Percentiles rank a stretch among this genome's conserved stretches.
Evolutionary conservation across 169 alveolate species (phyloP).

Genomic region (Eimeria necatrix): DNA sequence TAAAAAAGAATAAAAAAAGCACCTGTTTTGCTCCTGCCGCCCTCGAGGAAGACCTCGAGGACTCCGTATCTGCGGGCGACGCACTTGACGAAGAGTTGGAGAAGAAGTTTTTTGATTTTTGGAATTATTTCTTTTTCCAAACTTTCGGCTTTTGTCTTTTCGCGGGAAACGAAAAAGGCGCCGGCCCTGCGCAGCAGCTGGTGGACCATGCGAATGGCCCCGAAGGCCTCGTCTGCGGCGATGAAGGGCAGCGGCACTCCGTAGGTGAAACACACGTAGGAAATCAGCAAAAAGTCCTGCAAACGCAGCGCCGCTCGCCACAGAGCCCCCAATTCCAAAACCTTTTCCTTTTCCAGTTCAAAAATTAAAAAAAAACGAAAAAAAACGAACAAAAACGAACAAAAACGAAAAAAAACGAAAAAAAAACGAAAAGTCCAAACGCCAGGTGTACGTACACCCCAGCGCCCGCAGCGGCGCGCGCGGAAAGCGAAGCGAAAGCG

Average conservation of each 20-base stretch:
- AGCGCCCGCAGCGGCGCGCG: background rate
- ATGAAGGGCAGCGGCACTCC: slow-evolving; percentile 64
- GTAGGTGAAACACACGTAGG: slow-evolving; percentile 47
- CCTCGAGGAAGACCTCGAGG: slow-evolving; percentile 45
- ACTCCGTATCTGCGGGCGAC: slow-evolving; percentile 64
- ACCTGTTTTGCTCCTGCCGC: slow-evolving; percentile 71
- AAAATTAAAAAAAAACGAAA: no score
- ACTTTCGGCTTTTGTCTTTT: background rate
- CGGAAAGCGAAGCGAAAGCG: background rate
- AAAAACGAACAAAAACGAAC: no score
- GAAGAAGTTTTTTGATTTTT: background rate
- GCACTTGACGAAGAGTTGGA: background rate
- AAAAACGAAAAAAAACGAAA: background rate
- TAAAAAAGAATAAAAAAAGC: background rate
- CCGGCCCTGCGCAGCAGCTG: slow-evolving; percentile 35
- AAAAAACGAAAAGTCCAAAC: background rate
- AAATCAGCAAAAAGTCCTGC: slow-evolving; percentile 54
- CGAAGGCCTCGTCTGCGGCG: slow-evolving; percentile 62
- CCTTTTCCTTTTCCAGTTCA: background rate
- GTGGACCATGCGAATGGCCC: background rate
- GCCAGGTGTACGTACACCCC: background rate
- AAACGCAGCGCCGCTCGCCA: background rate
- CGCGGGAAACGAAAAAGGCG: slow-evolving; percentile 16
- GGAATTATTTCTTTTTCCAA: background rate
- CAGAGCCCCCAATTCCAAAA: background rate